phyloP scores from a whole-genome alignment of 176 grass and related monocot genomes.

The Carex littledalei region DNA sequence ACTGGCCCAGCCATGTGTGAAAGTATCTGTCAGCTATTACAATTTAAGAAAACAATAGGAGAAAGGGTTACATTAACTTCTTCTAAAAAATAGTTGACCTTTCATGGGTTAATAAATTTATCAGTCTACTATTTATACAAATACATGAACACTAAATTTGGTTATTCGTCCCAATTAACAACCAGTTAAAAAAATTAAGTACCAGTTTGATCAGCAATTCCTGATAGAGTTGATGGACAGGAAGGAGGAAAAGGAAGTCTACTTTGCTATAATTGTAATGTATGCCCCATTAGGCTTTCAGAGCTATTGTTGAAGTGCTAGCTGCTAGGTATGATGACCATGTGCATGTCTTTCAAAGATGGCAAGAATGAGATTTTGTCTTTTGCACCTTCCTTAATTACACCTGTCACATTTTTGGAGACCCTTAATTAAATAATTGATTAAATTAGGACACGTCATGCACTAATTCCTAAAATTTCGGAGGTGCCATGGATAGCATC shows the following conservation, averaged over 20 bases:
- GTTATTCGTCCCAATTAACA: not conserved
- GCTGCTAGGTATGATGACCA: not conserved
- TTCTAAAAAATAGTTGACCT: not conserved
- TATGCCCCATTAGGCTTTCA: not conserved
- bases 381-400: not conserved
- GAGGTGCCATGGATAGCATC: not conserved
- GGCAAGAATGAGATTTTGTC: not conserved
- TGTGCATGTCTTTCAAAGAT: slow-evolving; percentile 11
- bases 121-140: not conserved
- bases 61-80: not conserved
- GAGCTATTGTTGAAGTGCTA: not conserved
- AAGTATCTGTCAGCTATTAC: not conserved
- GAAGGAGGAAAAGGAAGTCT: not conserved
- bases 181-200: not conserved
- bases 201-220: not conserved
- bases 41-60: not conserved
- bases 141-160: not conserved
- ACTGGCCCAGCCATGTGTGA: not conserved
- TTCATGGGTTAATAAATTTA: not conserved
- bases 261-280: not conserved
- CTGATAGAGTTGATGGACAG: not conserved
- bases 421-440: not conserved
- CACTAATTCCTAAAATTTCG: slow-evolving; percentile 13
- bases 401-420: not conserved
- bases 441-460: not conserved